Evolutionary conservation across 345 rosid species (phyloP).

Genomic region (Salix exigua): DNA sequence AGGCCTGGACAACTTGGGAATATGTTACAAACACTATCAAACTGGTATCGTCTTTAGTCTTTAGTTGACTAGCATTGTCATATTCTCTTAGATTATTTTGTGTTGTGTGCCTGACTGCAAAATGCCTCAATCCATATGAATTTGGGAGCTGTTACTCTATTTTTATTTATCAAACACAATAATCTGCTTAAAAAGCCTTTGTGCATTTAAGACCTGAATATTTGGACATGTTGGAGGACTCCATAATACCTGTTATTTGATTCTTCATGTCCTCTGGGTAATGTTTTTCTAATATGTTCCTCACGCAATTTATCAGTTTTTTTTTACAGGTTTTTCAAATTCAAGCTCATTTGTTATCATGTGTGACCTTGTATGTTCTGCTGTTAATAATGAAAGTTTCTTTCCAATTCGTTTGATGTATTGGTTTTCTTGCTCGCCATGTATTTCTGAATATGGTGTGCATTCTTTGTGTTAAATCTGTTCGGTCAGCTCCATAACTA

Average conservation of each 20-base stretch:
- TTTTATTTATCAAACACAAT: background rate
- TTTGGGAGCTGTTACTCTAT: background rate
- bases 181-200: background rate
- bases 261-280: background rate
- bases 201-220: background rate
- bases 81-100: background rate
- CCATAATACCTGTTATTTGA: background rate
- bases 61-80: background rate
- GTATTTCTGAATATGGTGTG: background rate
- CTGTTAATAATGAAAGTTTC: background rate
- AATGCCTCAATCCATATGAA: background rate
- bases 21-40: constrained; percentile 84
- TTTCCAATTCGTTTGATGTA: background rate
- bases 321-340: no score
- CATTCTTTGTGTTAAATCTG: background rate
- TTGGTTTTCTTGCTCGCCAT: background rate
- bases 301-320: background rate
- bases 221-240: background rate
- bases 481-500: background rate
- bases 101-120: background rate
- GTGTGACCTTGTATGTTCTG: background rate
- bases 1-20: constrained; percentile 83
- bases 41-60: constrained; percentile 52
- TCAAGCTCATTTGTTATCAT: background rate
- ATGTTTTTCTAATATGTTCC: background rate